Evolutionary conservation across 1,284 basidiomycete species (phyloP), one percentile per base, ranked within the genome.

Genomic region (Trametes pubescens): DNA sequence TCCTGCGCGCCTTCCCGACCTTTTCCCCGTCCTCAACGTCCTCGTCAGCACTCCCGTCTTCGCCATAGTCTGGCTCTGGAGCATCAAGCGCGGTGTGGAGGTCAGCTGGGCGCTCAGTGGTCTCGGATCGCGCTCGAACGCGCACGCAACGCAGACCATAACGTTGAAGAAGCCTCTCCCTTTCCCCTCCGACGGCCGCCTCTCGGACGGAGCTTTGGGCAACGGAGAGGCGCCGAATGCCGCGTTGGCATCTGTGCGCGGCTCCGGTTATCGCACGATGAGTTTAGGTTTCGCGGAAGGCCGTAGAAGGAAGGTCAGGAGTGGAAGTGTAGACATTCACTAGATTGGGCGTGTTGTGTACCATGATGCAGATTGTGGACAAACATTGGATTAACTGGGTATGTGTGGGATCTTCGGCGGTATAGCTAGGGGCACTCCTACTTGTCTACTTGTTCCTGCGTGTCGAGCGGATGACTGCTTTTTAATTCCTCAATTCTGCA

Each of bases 21-120:
- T 98, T 54, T 97, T 88, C 74, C 81, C 92, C 0, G 94, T 97
- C 1, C 79, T 96, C 38, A 97, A 96, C 73, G 89, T 96, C 4
- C 83, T 95, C n/a, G 74, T 96, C 49, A 87, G 88, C 72, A 92
- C 91, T 3, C 90, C 88, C 0, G 86, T 95, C 10, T 96, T 97
- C 74, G 83, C 80, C 6, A 76, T 93, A 21, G 81, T 85, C 40
- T 92, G 89, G 90, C 72, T 91, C 16, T 93, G 91, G 91, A 91
- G 90, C 64, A 89, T 92, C 73, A 89, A 88, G 67, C 85, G 87
- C 34, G 84, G 86, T 14, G 73, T 91, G 22, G 86, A 92, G 65
- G 85, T 89, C 46, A 77, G 82, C 24, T 93, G 91, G 91, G 88
- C 89, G 13, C 72, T 84, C 18, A 76, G 78, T 5, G 82, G 81